phyloP scores from a whole-genome alignment of 1,284 basidiomycete species.

The Ceratorhiza oryzae-sativae region DNA sequence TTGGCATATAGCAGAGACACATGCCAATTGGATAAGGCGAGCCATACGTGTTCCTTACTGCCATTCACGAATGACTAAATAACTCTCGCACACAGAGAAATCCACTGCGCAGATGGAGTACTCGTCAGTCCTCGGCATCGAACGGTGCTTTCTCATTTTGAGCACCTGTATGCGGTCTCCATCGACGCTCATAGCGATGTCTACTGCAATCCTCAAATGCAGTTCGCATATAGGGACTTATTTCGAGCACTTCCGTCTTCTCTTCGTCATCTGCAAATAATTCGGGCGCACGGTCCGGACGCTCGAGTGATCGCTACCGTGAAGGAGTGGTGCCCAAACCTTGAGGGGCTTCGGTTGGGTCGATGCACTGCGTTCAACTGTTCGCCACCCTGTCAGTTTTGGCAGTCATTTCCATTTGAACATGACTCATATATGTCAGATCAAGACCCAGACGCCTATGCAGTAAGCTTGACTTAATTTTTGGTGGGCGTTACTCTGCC shows the following conservation, averaged over 20 bases:
- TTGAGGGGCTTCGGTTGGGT: slow-evolving; percentile 14
- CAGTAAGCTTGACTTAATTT: slow-evolving; percentile 3
- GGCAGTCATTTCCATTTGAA: slow-evolving; percentile 23
- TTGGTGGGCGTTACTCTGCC: no score
- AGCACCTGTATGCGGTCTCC: background rate
- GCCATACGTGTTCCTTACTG: no score
- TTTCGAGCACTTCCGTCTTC: slow-evolving; percentile 9
- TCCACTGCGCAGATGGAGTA: background rate
- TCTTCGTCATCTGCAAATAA: slow-evolving; percentile 9
- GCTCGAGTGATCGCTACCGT: slow-evolving; percentile 12
- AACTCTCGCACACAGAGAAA: background rate
- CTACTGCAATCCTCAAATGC: background rate
- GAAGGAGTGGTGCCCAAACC: slow-evolving; percentile 16
- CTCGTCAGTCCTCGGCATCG: background rate
- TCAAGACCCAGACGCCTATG: slow-evolving; percentile 13
- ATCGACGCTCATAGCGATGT: slow-evolving; percentile 28
- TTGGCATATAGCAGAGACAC: background rate
- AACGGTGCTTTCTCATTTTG: background rate
- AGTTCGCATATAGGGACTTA: slow-evolving; percentile 19
- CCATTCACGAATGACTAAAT: background rate
- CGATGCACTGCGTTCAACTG: slow-evolving; percentile 32
- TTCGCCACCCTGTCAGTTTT: slow-evolving; percentile 11
- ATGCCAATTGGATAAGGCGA: background rate
- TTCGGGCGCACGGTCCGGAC: slow-evolving; percentile 21
- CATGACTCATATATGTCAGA: slow-evolving; percentile 35